A percentile compares a stretch with the other conserved stretches of the same genome.
Conservation (phyloP, 306 rosid genomes). For the Vigna nakashimae region DNA sequence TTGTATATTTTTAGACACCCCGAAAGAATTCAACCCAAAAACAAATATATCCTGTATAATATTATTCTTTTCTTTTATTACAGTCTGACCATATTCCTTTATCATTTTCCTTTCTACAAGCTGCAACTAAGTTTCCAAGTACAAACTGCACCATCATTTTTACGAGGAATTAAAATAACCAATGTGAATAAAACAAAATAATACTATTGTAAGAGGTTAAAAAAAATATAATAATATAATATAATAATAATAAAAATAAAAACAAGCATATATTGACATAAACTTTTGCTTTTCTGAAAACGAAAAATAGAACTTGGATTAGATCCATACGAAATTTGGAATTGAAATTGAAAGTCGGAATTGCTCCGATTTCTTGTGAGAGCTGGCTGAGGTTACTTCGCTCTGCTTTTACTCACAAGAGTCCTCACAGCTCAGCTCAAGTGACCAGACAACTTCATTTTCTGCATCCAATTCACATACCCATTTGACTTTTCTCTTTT, state of each 20-base stretch:
- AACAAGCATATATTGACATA: neutral
- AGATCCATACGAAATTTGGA: constrained; percentile 40
- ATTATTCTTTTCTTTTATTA: too few relatives aligned
- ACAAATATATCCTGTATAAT: too few relatives aligned
- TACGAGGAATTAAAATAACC: too few relatives aligned
- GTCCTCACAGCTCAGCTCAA: constrained; percentile 40
- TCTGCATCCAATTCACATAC: constrained; percentile 38
- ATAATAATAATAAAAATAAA: neutral
- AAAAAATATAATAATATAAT: neutral
- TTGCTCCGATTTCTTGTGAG: constrained; percentile 30
- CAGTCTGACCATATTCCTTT: too few relatives aligned
- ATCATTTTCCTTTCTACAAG: too few relatives aligned
- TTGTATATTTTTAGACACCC: too few relatives aligned
- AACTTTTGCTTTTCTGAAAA: neutral
- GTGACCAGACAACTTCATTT: constrained; percentile 28
- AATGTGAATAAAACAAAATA: too few relatives aligned
- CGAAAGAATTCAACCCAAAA: too few relatives aligned
- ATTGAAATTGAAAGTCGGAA: constrained; percentile 2
- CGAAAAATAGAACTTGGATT: neutral
- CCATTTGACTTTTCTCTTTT: constrained; percentile 42
- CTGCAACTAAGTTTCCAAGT: too few relatives aligned
- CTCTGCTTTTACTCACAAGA: constrained; percentile 8
- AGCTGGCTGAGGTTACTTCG: neutral
- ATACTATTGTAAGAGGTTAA: too few relatives aligned
- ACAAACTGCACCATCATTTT: too few relatives aligned